Evolutionary conservation across 192 early-diverging fungal species (phyloP).

Genomic region (Backusella luteola): DNA sequence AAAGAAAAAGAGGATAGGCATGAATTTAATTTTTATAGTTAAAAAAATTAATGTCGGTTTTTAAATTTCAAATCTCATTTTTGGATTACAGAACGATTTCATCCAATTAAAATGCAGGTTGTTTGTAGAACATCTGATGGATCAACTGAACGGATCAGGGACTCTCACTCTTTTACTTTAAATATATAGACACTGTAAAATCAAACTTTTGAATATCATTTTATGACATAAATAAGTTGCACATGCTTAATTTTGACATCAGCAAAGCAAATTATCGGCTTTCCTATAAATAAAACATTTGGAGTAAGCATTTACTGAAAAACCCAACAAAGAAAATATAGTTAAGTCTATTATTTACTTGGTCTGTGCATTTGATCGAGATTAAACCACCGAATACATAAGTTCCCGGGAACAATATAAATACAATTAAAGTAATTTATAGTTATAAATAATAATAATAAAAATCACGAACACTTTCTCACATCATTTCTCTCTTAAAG

Average conservation of each 20-base stretch:
- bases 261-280: not conserved
- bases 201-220: not conserved
- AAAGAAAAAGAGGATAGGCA: not conserved
- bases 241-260: constrained; percentile 5
- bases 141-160: constrained; percentile 13
- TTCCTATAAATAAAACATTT: constrained; percentile 1
- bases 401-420: constrained; percentile 2
- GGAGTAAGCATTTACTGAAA: not conserved
- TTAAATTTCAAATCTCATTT: not conserved
- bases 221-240: not conserved
- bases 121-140: constrained; percentile 6
- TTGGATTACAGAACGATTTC: not conserved
- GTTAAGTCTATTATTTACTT: not conserved
- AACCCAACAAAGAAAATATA: not conserved
- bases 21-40: not conserved
- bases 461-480: not conserved
- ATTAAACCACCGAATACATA: not conserved
- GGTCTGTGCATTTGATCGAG: constrained; percentile 5
- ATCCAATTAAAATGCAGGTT: not conserved
- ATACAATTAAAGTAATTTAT: not conserved
- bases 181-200: not conserved
- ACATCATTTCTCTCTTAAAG: not conserved
- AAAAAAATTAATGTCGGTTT: not conserved
- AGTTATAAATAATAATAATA: not conserved
- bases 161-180: not conserved